phyloP scores from a whole-genome alignment of 2,329 filamentous ascomycete genomes.

The Cucurbitaria berberidis region DNA sequence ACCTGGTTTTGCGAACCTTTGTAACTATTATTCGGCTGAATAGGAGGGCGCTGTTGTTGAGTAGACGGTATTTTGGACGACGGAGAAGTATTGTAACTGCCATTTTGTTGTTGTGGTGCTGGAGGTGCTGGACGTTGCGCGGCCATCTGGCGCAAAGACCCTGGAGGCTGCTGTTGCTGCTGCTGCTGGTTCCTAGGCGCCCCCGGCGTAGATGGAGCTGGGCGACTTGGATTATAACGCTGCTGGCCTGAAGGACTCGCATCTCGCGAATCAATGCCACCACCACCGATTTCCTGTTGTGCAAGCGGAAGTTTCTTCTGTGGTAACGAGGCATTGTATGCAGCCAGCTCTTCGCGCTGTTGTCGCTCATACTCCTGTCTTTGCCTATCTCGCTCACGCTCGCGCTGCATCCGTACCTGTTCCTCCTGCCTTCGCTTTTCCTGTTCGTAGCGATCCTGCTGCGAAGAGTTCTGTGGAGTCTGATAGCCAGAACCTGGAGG shows the following conservation, averaged over 20 bases:
- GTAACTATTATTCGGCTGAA: slow-evolving; percentile 55
- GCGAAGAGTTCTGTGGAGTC: slow-evolving; percentile 41
- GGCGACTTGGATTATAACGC: slow-evolving; percentile 84
- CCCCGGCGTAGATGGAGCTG: slow-evolving; percentile 78
- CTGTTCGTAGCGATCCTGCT: slow-evolving; percentile 40
- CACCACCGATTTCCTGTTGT: slow-evolving; percentile 85
- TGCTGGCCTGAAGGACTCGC: slow-evolving; percentile 56
- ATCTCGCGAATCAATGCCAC: slow-evolving; percentile 56
- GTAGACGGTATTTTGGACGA: slow-evolving; percentile 33
- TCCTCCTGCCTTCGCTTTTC: slow-evolving; percentile 49
- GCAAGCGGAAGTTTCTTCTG: slow-evolving; percentile 80
- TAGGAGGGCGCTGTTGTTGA: slow-evolving; percentile 40
- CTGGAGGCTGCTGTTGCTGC: slow-evolving; percentile 59
- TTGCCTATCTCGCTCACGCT: slow-evolving; percentile 50
- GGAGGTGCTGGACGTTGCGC: slow-evolving; percentile 86
- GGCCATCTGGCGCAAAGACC: slow-evolving; percentile 59
- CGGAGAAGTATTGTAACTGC: slow-evolving; percentile 35
- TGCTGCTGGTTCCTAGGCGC: slow-evolving; percentile 57
- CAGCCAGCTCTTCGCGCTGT: slow-evolving; percentile 75
- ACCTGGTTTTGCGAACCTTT: slow-evolving; percentile 48
- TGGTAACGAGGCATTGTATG: slow-evolving; percentile 87
- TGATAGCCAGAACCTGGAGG: slow-evolving; percentile 39
- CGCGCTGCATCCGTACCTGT: slow-evolving; percentile 47
- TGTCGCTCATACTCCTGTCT: slow-evolving; percentile 53
- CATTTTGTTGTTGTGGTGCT: slow-evolving; percentile 60